These are phyloP conservation scores for Fraxinus floribunda DNA, from an alignment of 305 asterid genomes.

Conservation along the genomic window DNA sequence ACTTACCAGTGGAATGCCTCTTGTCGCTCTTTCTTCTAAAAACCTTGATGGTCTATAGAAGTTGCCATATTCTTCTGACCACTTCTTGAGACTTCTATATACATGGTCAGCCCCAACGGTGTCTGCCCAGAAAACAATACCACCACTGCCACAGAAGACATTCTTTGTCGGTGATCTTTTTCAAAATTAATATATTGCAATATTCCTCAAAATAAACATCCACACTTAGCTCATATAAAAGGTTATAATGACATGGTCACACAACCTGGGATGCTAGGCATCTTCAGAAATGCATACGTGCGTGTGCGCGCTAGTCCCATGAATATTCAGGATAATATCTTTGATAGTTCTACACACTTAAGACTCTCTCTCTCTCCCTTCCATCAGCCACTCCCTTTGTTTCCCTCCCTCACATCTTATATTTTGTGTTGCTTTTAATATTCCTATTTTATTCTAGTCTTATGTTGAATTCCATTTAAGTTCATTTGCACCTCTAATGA, in stretches of 20 bases:
- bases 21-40: constrained; percentile 81
- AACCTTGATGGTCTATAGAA: constrained; percentile 76
- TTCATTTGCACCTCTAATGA: background rate
- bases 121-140: constrained; percentile 95
- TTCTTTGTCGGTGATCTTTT: constrained; percentile 5
- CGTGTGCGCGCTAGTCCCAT: background rate
- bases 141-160: constrained; percentile 71
- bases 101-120: constrained; percentile 72
- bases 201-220: constrained; percentile 1
- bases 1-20: constrained; percentile 86
- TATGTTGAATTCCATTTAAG: background rate
- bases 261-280: background rate
- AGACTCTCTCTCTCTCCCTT: background rate
- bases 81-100: constrained; percentile 67
- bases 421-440: background rate
- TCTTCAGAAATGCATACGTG: constrained; percentile 5
- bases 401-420: background rate
- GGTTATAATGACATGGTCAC: constrained; percentile 9
- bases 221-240: background rate
- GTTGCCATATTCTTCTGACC: constrained; percentile 70
- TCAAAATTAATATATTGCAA: background rate
- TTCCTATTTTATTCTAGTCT: background rate
- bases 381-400: background rate
- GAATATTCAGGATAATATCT: constrained; percentile 3
- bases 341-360: background rate